Percentiles rank a stretch among this genome's conserved stretches.
Conservation (phyloP, 768 basidiomycete genomes). For the Lactarius deliciosus region DNA sequence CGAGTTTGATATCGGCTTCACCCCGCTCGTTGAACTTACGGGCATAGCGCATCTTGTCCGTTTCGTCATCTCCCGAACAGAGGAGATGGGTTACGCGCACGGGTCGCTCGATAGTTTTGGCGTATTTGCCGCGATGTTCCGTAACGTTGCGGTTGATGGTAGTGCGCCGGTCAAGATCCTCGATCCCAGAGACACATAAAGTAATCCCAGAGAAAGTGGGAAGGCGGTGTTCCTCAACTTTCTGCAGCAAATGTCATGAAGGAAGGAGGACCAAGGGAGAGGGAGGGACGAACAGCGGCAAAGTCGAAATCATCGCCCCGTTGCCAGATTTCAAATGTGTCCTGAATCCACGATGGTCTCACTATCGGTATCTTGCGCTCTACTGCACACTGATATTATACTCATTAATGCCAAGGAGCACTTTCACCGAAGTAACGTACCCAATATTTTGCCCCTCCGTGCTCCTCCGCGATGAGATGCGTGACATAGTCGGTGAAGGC, state of each 20-base stretch:
- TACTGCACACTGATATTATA: conserved; percentile 66
- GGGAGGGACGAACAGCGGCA: conserved; percentile 45
- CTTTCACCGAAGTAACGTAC: conserved; percentile 42
- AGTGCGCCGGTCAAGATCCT: conserved; percentile 56
- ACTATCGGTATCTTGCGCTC: conserved; percentile 80
- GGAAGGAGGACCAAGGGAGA: background rate
- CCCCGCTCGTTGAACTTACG: conserved; percentile 67
- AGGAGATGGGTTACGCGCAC: conserved; percentile 84
- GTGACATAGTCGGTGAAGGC: conserved; percentile 87
- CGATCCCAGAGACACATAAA: conserved; percentile 74
- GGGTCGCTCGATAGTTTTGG: conserved; percentile 74
- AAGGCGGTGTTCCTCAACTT: conserved; percentile 57
- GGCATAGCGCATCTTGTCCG: conserved; percentile 79
- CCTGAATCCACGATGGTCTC: conserved; percentile 71
- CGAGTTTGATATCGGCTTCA: conserved; percentile 71
- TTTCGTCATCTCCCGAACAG: conserved; percentile 62
- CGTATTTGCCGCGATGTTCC: conserved; percentile 62
- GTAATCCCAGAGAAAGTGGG: conserved; percentile 70
- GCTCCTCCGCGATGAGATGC: conserved; percentile 78
- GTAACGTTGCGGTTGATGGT: conserved; percentile 63
- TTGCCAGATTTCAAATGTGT: conserved; percentile 72
- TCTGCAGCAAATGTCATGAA: conserved; percentile 43
- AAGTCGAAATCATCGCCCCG: conserved; percentile 77
- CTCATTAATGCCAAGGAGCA: background rate
- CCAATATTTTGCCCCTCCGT: conserved; percentile 82